Conservation (phyloP, 768 basidiomycete species). For the Kwoniella europaea region DNA sequence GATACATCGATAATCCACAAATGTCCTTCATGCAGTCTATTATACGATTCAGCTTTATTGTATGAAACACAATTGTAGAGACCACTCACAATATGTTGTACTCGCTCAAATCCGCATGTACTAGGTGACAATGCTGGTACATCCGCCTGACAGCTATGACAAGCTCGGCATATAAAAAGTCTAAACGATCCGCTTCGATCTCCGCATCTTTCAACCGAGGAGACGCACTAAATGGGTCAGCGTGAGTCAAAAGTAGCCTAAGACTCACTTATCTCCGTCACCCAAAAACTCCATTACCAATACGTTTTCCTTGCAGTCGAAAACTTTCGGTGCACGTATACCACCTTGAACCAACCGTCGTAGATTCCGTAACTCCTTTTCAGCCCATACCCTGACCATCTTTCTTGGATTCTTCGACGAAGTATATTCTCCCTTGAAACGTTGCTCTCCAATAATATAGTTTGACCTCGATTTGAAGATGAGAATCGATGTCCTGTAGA, state of each 20-base stretch:
- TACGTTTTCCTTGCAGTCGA: constrained; percentile 95
- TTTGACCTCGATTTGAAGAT: constrained; percentile 97
- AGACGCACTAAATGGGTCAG: constrained; percentile 70
- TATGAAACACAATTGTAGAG: neutral
- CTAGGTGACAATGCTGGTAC: constrained; percentile 88
- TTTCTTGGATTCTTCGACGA: constrained; percentile 87
- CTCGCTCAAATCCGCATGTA: constrained; percentile 96
- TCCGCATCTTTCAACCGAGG: constrained; percentile 90
- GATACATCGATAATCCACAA: constrained; percentile 97
- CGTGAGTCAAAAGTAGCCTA: neutral
- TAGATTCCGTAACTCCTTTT: constrained; percentile 97
- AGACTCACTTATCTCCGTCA: constrained; percentile 74
- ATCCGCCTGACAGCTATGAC: constrained; percentile 78
- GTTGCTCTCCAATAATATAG: constrained; percentile 92
- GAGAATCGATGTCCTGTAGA: constrained; percentile 97
- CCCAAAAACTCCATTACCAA: constrained; percentile 95
- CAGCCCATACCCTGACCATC: constrained; percentile 98
- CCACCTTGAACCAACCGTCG: constrained; percentile 81
- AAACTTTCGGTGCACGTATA: constrained; percentile 80
- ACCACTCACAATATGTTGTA: constrained; percentile 85
- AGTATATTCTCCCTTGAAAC: constrained; percentile 80
- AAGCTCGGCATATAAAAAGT: constrained; percentile 75
- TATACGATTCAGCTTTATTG: neutral
- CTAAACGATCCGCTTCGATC: constrained; percentile 64
- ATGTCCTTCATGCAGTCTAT: constrained; percentile 63